Conservation (phyloP, 2,329 filamentous ascomycete species). For the Ophiostoma populinum region DNA sequence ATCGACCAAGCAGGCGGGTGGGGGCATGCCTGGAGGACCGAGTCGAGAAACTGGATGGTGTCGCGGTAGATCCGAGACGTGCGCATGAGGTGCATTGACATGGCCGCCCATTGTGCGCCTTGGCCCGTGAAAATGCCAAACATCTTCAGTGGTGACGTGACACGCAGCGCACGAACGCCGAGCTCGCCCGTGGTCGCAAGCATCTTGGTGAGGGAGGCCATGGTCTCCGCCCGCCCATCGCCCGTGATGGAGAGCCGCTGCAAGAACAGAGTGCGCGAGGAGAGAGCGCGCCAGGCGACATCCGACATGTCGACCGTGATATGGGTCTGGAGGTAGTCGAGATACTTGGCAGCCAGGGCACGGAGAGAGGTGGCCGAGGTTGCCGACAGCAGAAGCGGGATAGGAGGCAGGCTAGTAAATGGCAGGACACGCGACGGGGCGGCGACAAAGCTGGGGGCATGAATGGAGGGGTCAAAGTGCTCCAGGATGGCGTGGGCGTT, state of each 20-base stretch:
- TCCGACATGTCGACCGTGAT: not conserved
- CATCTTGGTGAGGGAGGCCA: not conserved
- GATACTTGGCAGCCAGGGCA: not conserved
- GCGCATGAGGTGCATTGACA: conserved; percentile 11
- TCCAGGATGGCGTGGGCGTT: conserved; percentile 29
- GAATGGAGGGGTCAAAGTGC: conserved; percentile 21
- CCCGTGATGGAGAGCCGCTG: conserved; percentile 4
- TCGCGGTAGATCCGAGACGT: conserved; percentile 12
- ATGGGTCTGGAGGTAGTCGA: not conserved
- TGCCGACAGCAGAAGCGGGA: conserved; percentile 3
- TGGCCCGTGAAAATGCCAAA: conserved; percentile 9
- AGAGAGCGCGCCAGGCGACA: conserved; percentile 1
- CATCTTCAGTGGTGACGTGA: not conserved
- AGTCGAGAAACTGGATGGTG: conserved; percentile 19
- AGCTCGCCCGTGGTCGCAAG: conserved; percentile 1
- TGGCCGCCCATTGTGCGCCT: conserved; percentile 12
- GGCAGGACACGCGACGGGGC: conserved; percentile 3
- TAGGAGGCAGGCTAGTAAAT: not conserved
- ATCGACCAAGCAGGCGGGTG: conserved; percentile 4
- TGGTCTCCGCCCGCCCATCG: not conserved
- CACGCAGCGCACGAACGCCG: conserved; percentile 1
- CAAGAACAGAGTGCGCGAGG: not conserved
- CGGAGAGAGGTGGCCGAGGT: conserved; percentile 3
- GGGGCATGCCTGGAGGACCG: conserved; percentile 13
- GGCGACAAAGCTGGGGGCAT: conserved; percentile 12